These are phyloP conservation scores for Spiraea crenata DNA, from an alignment of 331 rosid genomes.

Conservation along the genomic window DNA sequence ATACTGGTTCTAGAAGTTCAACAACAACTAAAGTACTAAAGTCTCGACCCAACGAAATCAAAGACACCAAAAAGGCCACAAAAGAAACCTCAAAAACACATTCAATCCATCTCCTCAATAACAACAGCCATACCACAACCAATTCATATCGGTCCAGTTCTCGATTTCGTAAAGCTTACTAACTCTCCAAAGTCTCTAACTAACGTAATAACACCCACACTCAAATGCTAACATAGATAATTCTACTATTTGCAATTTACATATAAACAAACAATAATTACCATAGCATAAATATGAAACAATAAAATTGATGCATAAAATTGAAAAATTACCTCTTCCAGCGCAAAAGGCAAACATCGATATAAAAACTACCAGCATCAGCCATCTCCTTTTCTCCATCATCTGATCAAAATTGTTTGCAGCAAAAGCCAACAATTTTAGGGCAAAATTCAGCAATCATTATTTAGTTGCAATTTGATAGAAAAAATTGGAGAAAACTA, in stretches of 20 bases:
- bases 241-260: too few species aligned
- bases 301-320: background rate
- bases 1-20: slow-evolving; percentile 5
- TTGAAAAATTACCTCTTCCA: slow-evolving; percentile 55
- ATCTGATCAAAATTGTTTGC: slow-evolving; percentile 25
- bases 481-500: background rate
- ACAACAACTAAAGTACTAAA: background rate
- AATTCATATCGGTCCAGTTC: background rate
- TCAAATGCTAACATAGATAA: background rate
- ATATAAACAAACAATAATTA: too few species aligned
- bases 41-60: too few species aligned
- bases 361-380: slow-evolving; percentile 38
- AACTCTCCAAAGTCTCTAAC: background rate
- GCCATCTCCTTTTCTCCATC: slow-evolving; percentile 61
- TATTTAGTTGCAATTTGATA: background rate
- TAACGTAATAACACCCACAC: background rate
- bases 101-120: background rate
- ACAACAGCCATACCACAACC: background rate
- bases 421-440: slow-evolving; percentile 1
- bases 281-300: background rate
- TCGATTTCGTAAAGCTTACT: background rate
- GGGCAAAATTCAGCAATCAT: background rate
- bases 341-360: slow-evolving; percentile 43
- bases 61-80: background rate
- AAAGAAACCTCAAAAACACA: background rate